phyloP scores from a whole-genome alignment of 2,329 filamentous ascomycete genomes.

The Colletotrichum orbiculare region DNA sequence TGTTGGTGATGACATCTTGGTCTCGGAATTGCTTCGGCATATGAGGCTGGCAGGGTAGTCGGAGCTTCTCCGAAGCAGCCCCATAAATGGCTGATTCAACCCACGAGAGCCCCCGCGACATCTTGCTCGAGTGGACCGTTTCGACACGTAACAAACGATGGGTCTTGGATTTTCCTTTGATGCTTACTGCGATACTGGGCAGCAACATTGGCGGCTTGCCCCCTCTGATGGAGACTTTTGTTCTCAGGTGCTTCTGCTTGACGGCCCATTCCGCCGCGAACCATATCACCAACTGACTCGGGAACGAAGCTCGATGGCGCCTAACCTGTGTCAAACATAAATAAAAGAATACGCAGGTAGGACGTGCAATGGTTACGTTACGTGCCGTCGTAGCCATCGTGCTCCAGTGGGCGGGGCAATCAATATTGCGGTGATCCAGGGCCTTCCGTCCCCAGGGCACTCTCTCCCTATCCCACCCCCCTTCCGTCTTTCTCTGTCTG shows the following conservation, averaged over 20 bases:
- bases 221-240: slow-evolving; percentile 3
- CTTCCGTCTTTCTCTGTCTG: too few relatives aligned
- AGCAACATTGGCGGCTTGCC: slow-evolving; percentile 1
- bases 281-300: slow-evolving; percentile 22
- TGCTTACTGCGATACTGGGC: too few relatives aligned
- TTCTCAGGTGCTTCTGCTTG: not conserved
- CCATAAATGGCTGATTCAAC: slow-evolving; percentile 25
- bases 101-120: not conserved
- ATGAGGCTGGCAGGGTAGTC: not conserved
- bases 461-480: too few relatives aligned
- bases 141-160: slow-evolving; percentile 27
- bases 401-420: slow-evolving; percentile 11
- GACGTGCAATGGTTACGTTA: not conserved
- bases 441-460: too few relatives aligned
- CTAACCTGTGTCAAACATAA: slow-evolving; percentile 2
- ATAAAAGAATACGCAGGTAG: too few relatives aligned
- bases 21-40: slow-evolving; percentile 29
- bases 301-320: slow-evolving; percentile 17
- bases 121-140: slow-evolving; percentile 20
- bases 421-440: not conserved
- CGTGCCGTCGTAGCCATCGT: slow-evolving; percentile 11
- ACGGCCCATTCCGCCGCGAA: not conserved
- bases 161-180: slow-evolving; percentile 5
- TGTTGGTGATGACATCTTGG: too few relatives aligned
- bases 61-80: slow-evolving; percentile 3